These are phyloP conservation scores for Hymenoscyphus fructigenus DNA, from an alignment of 2,329 filamentous ascomycete genomes.

Conservation along the genomic window DNA sequence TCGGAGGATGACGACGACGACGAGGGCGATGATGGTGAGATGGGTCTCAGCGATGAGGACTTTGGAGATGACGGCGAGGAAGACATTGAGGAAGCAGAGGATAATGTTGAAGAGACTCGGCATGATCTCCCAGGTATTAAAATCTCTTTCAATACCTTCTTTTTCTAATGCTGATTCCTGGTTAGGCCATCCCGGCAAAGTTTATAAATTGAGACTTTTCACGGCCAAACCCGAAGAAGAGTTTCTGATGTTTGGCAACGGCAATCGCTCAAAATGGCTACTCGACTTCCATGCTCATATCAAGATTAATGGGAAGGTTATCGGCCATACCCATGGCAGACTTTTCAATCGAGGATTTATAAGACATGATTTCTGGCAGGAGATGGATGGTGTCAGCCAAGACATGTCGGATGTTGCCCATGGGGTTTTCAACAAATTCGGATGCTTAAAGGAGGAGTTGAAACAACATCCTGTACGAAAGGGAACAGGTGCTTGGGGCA, in stretches of 20 bases:
- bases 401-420: slow-evolving; percentile 38
- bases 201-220: neutral
- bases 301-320: slow-evolving; percentile 18
- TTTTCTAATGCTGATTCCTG: neutral
- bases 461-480: slow-evolving; percentile 32
- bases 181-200: neutral
- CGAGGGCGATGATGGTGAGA: neutral
- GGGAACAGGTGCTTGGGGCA: slow-evolving; percentile 34
- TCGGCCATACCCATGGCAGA: slow-evolving; percentile 29
- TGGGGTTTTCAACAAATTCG: slow-evolving; percentile 41
- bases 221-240: neutral
- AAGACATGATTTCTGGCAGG: slow-evolving; percentile 34
- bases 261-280: neutral
- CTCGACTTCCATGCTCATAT: slow-evolving; percentile 14
- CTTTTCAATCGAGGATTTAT: slow-evolving; percentile 32
- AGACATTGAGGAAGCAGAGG: neutral
- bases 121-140: neutral
- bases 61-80: neutral
- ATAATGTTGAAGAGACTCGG: neutral
- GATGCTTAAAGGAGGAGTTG: slow-evolving; percentile 37
- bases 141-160: neutral
- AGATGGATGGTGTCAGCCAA: slow-evolving; percentile 37
- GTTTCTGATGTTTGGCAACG: neutral
- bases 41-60: neutral
- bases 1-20: neutral